These are phyloP conservation scores for Aspergillus homomorphus DNA, from an alignment of 495 filamentous ascomycete species.

Conservation along the genomic window DNA sequence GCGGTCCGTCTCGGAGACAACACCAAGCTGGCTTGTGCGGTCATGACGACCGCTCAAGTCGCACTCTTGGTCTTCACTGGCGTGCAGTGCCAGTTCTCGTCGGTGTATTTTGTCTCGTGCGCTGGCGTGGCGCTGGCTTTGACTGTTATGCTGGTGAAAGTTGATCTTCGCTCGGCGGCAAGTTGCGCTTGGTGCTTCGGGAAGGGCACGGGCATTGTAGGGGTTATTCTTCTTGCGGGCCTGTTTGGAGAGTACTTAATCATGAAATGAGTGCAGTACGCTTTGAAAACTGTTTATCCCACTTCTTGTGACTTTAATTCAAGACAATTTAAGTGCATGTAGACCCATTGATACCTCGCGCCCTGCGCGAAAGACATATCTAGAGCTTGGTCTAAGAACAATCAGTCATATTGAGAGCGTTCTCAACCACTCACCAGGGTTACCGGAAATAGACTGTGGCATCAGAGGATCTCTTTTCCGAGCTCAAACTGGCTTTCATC, in stretches of 20 bases:
- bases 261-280: background rate
- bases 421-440: no score
- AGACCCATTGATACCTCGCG: no score
- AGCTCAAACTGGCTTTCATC: no score
- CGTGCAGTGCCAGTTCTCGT: background rate
- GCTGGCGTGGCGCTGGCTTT: background rate
- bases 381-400: no score
- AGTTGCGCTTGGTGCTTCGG: constrained; percentile 17
- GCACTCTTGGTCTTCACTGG: background rate
- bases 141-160: constrained; percentile 5
- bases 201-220: constrained; percentile 7
- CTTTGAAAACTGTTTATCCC: no score
- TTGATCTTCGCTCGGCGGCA: background rate
- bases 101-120: constrained; percentile 9
- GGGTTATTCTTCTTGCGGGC: background rate
- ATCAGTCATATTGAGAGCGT: no score
- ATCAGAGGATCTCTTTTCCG: no score
- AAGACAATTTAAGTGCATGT: no score
- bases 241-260: constrained; percentile 11
- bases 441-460: no score
- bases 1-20: constrained; percentile 24
- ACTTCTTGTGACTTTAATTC: no score
- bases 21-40: constrained; percentile 4
- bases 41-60: background rate
- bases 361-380: no score